Percentiles rank a stretch among this genome's conserved stretches.
Evolutionary conservation across 1,139 yeast genomes (phyloP).

Genomic region (Eremothecium coryli): DNA sequence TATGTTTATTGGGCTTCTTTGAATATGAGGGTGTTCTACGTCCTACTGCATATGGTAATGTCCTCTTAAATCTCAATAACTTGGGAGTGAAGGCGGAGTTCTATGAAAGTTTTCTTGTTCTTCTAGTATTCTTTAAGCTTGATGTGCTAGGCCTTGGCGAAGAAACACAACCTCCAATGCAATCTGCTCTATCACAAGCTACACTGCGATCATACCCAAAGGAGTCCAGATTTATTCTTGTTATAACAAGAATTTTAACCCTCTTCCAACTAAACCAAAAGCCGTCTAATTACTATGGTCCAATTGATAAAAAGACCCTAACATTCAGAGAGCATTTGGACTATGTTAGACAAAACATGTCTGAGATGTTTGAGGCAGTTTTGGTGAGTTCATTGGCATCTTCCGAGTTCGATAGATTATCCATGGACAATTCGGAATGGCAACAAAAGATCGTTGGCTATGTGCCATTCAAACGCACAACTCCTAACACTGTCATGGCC

Average conservation of each 20-base stretch:
- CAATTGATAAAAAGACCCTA: conserved; percentile 54
- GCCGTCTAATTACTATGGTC: conserved; percentile 60
- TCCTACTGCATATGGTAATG: conserved; percentile 50
- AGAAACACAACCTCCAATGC: conserved; percentile 26
- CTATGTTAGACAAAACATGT: conserved; percentile 42
- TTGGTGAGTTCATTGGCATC: conserved; percentile 45
- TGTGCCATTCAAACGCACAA: conserved; percentile 45
- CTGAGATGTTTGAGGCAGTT: conserved; percentile 48
- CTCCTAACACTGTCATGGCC: conserved; percentile 30
- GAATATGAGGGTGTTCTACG: conserved; percentile 34
- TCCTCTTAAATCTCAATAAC: conserved; percentile 33
- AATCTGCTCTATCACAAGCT: conserved; percentile 27
- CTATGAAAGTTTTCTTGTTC: conserved; percentile 35
- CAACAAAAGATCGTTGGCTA: conserved; percentile 39
- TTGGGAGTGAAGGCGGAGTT: conserved; percentile 30
- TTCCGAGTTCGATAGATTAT: conserved; percentile 40
- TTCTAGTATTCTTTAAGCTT: conserved; percentile 40
- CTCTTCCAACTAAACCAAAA: conserved; percentile 45
- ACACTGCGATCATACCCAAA: conserved; percentile 29
- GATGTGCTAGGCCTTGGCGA: conserved; percentile 34
- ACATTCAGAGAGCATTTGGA: conserved; percentile 60
- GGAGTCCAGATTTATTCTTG: conserved; percentile 35
- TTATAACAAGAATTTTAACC: conserved; percentile 52
- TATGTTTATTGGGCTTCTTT: conserved; percentile 49
- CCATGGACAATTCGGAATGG: conserved; percentile 45